Base-by-base conservation (phyloP, 495 filamentous ascomycete genomes). In the Penicillium argentinense region DNA sequence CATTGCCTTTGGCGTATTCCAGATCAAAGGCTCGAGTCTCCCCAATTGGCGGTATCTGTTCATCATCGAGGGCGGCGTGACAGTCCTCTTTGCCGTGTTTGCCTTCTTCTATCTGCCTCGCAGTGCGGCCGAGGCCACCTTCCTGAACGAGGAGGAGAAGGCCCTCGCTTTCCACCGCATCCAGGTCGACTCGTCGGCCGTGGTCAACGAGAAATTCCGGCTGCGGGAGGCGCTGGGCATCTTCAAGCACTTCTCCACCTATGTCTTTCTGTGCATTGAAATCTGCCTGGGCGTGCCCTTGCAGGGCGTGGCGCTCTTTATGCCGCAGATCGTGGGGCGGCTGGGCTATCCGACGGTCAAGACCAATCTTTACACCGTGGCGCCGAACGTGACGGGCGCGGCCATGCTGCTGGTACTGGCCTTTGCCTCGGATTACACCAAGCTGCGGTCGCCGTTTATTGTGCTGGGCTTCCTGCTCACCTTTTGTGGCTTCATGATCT, bases 301-400 rank as follows among this genome's bases (percentile, higher is more conserved):
- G 26, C 84, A 87, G 52, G 77, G 74, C 0, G 85, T 88, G 3
- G 63, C 72, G 3, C 75, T 88, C 4, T 90, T 89, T 57, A 62
- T 90, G 42, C 86, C 86, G 0, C 80, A 85, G 50, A 90, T 90
- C 39, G 78, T 89, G 4, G 64, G 64, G 7, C 72, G 83, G 2
- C 69, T 89, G 8, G 78, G 79, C 1, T 83, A 81, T 40, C 65
- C 62, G 16, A 77, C 75, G 5, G 75, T 88, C 49, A 84, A 83
- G 55, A 87, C 86, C 8, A 90, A 90, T 47, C 67, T 88, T 2
- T 87, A 84, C 50, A 89, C 86, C 6, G 84, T 89, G 2, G 86
- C 85, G 0, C 85, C 83, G 3, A 87, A 87, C 44, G 66, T 78
- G 12, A 74, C 73, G 1, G 86, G 86, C 0, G 85, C 85, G 1